Evolutionary conservation across 2,329 filamentous ascomycete genomes (phyloP).

Genomic region (Periconia macrospinosa): DNA sequence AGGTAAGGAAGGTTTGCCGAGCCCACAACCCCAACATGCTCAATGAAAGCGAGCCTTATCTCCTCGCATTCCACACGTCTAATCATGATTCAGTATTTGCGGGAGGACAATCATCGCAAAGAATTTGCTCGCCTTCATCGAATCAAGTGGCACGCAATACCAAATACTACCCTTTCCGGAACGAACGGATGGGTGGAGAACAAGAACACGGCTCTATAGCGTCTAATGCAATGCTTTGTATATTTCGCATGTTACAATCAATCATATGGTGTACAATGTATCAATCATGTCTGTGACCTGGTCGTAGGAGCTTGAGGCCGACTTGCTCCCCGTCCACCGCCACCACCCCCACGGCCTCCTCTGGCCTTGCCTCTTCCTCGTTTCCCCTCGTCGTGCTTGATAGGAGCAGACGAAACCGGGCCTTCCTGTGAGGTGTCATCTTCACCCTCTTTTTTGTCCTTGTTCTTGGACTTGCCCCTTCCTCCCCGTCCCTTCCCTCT

Average conservation of each 20-base stretch:
- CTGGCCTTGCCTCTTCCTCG: constrained; percentile 18
- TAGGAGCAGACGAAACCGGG: constrained; percentile 6
- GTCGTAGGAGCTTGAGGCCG: constrained; percentile 11
- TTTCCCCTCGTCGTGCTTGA: constrained; percentile 15
- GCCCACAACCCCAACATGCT: too few relatives aligned
- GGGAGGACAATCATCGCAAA: too few relatives aligned
- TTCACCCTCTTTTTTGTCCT: constrained; percentile 28
- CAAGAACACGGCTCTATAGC: too few relatives aligned
- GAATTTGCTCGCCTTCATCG: too few relatives aligned
- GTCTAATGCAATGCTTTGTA: too few relatives aligned
- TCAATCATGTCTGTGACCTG: neutral
- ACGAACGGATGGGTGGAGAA: too few relatives aligned
- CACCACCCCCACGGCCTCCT: constrained; percentile 17
- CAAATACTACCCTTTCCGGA: too few relatives aligned
- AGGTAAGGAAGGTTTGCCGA: too few relatives aligned
- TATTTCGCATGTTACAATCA: neutral
- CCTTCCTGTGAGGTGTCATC: constrained; percentile 3
- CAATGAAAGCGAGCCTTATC: too few relatives aligned
- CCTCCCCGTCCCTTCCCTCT: constrained; percentile 31
- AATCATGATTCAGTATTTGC: too few relatives aligned
- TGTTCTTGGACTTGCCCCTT: constrained; percentile 23
- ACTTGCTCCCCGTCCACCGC: constrained; percentile 24
- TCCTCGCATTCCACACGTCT: too few relatives aligned
- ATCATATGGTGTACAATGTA: neutral
- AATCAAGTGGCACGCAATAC: too few relatives aligned